Evolutionary conservation across 768 basidiomycete species (phyloP).

Genomic region (Lactarius indigo): DNA sequence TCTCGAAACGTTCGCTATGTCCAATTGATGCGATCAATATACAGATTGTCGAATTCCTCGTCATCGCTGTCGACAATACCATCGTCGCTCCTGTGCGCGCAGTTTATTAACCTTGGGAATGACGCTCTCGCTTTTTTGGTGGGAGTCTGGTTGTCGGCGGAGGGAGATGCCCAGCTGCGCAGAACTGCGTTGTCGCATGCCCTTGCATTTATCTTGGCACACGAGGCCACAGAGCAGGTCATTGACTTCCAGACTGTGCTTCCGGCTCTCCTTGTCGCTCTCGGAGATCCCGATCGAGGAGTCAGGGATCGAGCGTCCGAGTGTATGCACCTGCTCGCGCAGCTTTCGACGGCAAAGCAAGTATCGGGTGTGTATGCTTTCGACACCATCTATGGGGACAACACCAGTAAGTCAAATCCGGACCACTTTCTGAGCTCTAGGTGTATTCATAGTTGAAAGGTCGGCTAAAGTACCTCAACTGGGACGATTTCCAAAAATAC

Average conservation of each 20-base stretch:
- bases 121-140: slow-evolving; percentile 79
- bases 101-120: slow-evolving; percentile 68
- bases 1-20: slow-evolving; percentile 44
- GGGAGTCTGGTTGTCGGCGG: slow-evolving; percentile 51
- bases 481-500: slow-evolving; percentile 59
- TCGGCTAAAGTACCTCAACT: slow-evolving; percentile 65
- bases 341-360: slow-evolving; percentile 39
- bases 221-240: slow-evolving; percentile 46
- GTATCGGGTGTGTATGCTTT: slow-evolving; percentile 63
- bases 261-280: slow-evolving; percentile 61
- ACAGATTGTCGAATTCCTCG: slow-evolving; percentile 60
- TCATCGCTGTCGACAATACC: slow-evolving; percentile 48
- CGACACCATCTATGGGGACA: slow-evolving; percentile 67
- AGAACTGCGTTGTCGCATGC: slow-evolving; percentile 69
- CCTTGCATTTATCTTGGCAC: slow-evolving; percentile 76
- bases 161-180: slow-evolving; percentile 35
- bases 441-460: slow-evolving; percentile 29
- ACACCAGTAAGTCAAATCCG: slow-evolving; percentile 43
- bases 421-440: neutral
- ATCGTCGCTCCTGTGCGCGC: slow-evolving; percentile 50
- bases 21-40: slow-evolving; percentile 59
- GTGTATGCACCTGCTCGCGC: slow-evolving; percentile 49
- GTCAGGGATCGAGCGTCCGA: slow-evolving; percentile 52
- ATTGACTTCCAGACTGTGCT: slow-evolving; percentile 81
- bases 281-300: slow-evolving; percentile 44